phyloP scores from a whole-genome alignment of 1,284 basidiomycete genomes.

The Meira nashicola region DNA sequence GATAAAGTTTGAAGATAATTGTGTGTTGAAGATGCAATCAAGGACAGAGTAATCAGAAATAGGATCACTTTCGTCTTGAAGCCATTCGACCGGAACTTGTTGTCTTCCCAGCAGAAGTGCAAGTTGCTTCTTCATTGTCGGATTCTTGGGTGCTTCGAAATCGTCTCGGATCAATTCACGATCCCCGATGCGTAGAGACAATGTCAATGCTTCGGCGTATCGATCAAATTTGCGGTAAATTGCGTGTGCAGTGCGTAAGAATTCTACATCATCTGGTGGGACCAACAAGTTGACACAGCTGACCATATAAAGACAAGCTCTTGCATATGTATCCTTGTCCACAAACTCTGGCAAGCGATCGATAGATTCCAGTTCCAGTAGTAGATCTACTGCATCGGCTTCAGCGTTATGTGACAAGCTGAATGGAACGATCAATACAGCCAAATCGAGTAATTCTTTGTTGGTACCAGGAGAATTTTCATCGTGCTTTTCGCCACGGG shows the following conservation, averaged over 20 bases:
- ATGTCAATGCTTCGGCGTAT: constrained; percentile 83
- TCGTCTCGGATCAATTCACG: constrained; percentile 63
- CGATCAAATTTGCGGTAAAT: constrained; percentile 85
- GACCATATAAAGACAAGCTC: constrained; percentile 98
- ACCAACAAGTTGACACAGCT: constrained; percentile 82
- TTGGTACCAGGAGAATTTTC: constrained; percentile 8
- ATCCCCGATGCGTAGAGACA: constrained; percentile 83
- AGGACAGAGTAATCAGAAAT: constrained; percentile 58
- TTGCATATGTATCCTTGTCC: constrained; percentile 73
- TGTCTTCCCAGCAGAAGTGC: constrained; percentile 89
- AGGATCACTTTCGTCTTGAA: constrained; percentile 61
- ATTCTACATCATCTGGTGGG: constrained; percentile 85
- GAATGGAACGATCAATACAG: constrained; percentile 83
- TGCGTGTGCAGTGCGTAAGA: constrained; percentile 81
- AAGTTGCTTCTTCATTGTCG: constrained; percentile 83
- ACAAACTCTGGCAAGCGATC: constrained; percentile 56
- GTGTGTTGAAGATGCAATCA: constrained; percentile 71
- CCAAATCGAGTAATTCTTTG: constrained; percentile 61
- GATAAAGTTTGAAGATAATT: constrained; percentile 68
- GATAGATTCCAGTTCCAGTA: constrained; percentile 91
- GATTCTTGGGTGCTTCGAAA: constrained; percentile 48
- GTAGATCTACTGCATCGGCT: constrained; percentile 92
- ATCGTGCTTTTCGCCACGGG: constrained; percentile 44
- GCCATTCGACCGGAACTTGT: constrained; percentile 85
- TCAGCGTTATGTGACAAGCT: constrained; percentile 92